Conservation (phyloP, 2,329 filamentous ascomycete species). For the Xylariaceae sp. region DNA sequence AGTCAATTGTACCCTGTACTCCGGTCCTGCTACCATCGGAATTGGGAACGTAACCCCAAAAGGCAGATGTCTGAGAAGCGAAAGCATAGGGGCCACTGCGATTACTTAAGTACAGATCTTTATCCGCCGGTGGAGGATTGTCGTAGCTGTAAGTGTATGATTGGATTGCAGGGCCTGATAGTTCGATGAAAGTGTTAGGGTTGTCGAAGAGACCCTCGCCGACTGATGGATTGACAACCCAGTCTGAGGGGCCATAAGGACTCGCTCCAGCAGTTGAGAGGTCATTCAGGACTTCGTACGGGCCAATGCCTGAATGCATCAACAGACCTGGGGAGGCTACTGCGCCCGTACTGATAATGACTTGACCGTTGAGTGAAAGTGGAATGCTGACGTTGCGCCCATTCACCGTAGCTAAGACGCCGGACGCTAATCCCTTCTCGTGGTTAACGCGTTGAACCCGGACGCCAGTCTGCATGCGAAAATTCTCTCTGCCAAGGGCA, state of each 20-base stretch:
- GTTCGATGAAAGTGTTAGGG: slow-evolving; percentile 60
- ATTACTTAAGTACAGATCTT: slow-evolving; percentile 52
- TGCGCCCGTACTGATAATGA: slow-evolving; percentile 47
- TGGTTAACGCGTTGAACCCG: slow-evolving; percentile 53
- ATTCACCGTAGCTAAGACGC: slow-evolving; percentile 46
- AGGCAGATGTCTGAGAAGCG: slow-evolving; percentile 58
- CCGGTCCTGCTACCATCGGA: slow-evolving; percentile 49
- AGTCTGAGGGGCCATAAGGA: slow-evolving; percentile 42
- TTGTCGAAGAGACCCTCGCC: slow-evolving; percentile 61
- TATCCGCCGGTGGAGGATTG: slow-evolving; percentile 49
- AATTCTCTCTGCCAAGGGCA: slow-evolving; percentile 49
- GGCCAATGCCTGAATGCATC: slow-evolving; percentile 49
- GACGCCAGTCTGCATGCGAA: slow-evolving; percentile 51
- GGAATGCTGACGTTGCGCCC: slow-evolving; percentile 42
- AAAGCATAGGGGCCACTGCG: slow-evolving; percentile 59
- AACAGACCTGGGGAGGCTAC: slow-evolving; percentile 42
- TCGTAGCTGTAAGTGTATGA: slow-evolving; percentile 56
- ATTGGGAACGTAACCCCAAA: slow-evolving; percentile 56
- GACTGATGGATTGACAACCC: slow-evolving; percentile 57
- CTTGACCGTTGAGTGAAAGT: slow-evolving; percentile 32
- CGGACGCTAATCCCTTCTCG: slow-evolving; percentile 46
- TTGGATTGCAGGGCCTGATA: slow-evolving; percentile 49
- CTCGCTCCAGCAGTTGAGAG: slow-evolving; percentile 28
- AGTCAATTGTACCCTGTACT: slow-evolving; percentile 60
- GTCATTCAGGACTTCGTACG: slow-evolving; percentile 29